Conservation (phyloP, 2,329 filamentous ascomycete species). For the Pleoardoris graminearum region DNA sequence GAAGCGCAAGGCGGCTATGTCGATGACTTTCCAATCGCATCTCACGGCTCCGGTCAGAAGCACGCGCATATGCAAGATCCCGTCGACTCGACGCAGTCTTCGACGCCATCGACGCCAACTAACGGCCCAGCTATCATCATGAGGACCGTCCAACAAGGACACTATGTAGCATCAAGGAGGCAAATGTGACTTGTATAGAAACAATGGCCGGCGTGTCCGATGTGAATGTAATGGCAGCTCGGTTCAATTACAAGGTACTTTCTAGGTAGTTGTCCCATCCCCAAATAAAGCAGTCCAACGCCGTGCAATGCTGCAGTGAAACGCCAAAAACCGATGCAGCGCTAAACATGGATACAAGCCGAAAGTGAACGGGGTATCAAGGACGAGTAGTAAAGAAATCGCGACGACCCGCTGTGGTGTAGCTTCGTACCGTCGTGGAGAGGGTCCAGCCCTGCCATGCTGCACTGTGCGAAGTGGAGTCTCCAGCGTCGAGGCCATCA, state of each 20-base stretch:
- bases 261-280: neutral
- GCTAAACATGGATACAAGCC: too few relatives aligned
- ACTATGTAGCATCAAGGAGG: too few relatives aligned
- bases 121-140: neutral
- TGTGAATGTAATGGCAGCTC: neutral
- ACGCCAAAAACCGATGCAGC: conserved; percentile 5
- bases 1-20: neutral
- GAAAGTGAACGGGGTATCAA: conserved; percentile 13
- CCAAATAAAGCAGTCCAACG: conserved; percentile 2
- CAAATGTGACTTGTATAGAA: too few relatives aligned
- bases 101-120: too few relatives aligned
- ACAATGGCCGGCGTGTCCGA: neutral
- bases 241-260: conserved; percentile 1
- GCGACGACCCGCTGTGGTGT: neutral
- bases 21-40: neutral
- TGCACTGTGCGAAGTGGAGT: neutral
- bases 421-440: too few relatives aligned
- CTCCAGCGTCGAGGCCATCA: neutral
- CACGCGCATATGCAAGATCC: neutral
- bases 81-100: neutral
- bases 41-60: neutral
- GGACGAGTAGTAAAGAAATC: neutral
- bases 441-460: neutral
- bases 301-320: conserved; percentile 7
- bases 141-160: neutral